A percentile compares a stretch with the other conserved stretches of the same genome.
phyloP scores from a whole-genome alignment of 2,329 filamentous ascomycete genomes.

The Fusarium sp. region DNA sequence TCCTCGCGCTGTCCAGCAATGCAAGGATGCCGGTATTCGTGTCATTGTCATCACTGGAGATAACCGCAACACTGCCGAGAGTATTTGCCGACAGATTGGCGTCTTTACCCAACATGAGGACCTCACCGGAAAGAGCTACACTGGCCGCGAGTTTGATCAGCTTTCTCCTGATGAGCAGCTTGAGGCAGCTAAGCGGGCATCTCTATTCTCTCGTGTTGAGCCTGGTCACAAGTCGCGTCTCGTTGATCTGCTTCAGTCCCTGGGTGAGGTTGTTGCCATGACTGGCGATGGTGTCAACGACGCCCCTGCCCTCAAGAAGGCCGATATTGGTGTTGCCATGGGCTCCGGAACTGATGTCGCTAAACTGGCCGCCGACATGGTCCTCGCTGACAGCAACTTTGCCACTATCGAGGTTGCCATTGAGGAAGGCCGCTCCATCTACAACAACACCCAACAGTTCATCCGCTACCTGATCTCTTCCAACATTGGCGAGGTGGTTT shows the following conservation, averaged over 20 bases:
- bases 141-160: conserved; percentile 93
- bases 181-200: conserved; percentile 85
- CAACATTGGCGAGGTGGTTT: conserved; percentile 99
- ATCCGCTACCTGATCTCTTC: conserved; percentile 99
- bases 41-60: conserved; percentile 99
- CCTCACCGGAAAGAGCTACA: conserved; percentile 91
- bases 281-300: conserved; percentile 99
- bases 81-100: conserved; percentile 96
- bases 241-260: conserved; percentile 93
- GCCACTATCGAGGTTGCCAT: conserved; percentile 96
- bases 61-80: conserved; percentile 97
- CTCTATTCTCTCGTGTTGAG: conserved; percentile 95
- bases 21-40: conserved; percentile 91
- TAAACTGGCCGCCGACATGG: conserved; percentile 97
- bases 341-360: conserved; percentile 97
- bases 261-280: conserved; percentile 97
- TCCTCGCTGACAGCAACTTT: conserved; percentile 98
- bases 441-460: conserved; percentile 99
- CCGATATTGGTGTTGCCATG: conserved; percentile 99
- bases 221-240: conserved; percentile 97
- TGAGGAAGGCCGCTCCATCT: conserved; percentile 97
- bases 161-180: conserved; percentile 84
- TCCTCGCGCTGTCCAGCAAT: conserved; percentile 85
- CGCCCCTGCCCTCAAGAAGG: conserved; percentile 96
- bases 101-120: conserved; percentile 88